Conservation (phyloP, 106 monocot genomes). For the Platanthera zijinensis region DNA sequence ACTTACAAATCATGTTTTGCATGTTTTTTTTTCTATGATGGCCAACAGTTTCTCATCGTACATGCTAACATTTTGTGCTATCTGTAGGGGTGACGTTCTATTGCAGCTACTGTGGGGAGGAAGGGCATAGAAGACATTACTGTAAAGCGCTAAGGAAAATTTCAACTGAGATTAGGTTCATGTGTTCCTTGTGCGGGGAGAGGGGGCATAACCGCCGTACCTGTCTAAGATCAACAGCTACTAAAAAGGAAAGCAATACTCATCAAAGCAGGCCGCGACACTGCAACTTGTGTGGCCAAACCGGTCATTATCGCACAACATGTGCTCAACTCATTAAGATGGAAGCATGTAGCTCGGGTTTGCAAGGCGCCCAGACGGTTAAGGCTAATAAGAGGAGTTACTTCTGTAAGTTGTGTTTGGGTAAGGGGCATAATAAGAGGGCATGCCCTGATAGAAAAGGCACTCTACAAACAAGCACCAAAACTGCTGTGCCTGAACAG, state of each 20-base stretch:
- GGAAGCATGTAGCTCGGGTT: slow-evolving; percentile 2
- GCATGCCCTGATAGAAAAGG: slow-evolving; percentile 43
- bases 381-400: slow-evolving; percentile 32
- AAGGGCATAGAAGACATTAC: slow-evolving; percentile 77
- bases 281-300: slow-evolving; percentile 47
- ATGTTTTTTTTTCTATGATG: neutral
- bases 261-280: neutral
- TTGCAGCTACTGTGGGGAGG: slow-evolving; percentile 69
- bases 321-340: slow-evolving; percentile 20
- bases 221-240: slow-evolving; percentile 29
- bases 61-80: neutral
- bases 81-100: slow-evolving; percentile 64
- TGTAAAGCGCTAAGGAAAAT: slow-evolving; percentile 34
- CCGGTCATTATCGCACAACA: slow-evolving; percentile 57
- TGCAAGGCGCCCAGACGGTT: neutral
- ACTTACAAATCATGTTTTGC: neutral
- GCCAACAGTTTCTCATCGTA: neutral
- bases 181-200: slow-evolving; percentile 51
- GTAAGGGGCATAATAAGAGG: slow-evolving; percentile 65
- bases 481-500: neutral
- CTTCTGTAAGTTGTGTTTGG: slow-evolving; percentile 40
- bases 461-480: neutral
- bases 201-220: slow-evolving; percentile 65
- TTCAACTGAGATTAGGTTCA: slow-evolving; percentile 31
- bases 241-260: slow-evolving; percentile 7